Base-by-base conservation (phyloP, 2,329 filamentous ascomycete species). In the Ophiosphaerella herpotricha region DNA sequence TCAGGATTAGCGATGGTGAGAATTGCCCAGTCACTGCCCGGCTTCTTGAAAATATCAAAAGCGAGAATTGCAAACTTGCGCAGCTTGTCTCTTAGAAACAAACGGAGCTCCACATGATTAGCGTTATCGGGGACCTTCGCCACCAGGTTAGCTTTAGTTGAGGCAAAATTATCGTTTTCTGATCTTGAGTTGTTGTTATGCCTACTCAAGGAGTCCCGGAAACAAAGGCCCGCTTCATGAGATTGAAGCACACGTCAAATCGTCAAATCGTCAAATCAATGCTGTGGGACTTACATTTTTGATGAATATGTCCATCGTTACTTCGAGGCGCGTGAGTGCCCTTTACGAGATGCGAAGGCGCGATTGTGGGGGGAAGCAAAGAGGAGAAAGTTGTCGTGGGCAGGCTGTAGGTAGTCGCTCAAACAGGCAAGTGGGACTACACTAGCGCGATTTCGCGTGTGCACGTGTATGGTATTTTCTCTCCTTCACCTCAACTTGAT, bases 21-120 rank as follows among this genome's bases (percentile, higher is more conserved):
- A 11, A 68, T 72, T 0, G 76, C 82, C 54, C 71, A 74, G 11
- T 47, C 5, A 0, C 46, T 45, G 14, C 51, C 55, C 52, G 23
- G 61, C 4, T 70, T 62, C 54, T 82, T 82, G 29, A 76, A 70
- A 39, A 75, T 75, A 39, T 78, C 67, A 53, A 74, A 81, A 26
- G 68, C 63, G 4, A 68, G 43, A 47, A 82, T 77, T 1, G 65
- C 66, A 7, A 79, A 72, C 1, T 61, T 48, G 5, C 45, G 52
- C 6, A 83, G 63, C 12, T 67, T 62, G 0, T 68, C 64, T 14
- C 66, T 62, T 12, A 83, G 71, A 39, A 73, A 76, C 0, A 70
- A 57, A 13, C 67, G 63, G 9, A 83, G 54, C 35, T 76, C 69
- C 24, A 76, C 70, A 13, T 75, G 67, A 8, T 75, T 80, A 24